Base-by-base conservation (phyloP, 257 asterid genomes). In the Cinchona pubescens region DNA sequence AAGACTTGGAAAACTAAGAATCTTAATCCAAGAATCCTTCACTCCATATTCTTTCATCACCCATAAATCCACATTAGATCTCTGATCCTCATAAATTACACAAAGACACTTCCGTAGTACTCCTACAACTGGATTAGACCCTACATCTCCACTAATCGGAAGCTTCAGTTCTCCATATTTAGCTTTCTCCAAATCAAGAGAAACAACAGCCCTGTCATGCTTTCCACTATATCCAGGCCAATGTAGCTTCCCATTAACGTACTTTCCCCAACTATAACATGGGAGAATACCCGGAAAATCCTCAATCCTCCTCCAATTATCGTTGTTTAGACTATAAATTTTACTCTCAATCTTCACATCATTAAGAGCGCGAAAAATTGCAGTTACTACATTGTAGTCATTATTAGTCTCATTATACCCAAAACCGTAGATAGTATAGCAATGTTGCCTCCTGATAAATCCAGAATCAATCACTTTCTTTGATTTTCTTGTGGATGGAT, bases 381-480 rank as follows among this genome's bases (percentile, higher is more conserved):
- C 82, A n/a, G n/a, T n/a, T 5, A 89, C 79, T 68, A 89, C 85
- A 72, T 87, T 86, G 51, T 87, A 89, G 75, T 87, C 88, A 63
- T 75, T 89, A 19, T 35, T 65, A 1, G 58, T 27, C 78, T 75
- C 88, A 37, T 81, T 49, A 30, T 42, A 86, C 34, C 92, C 90
- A 72, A 86, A 84, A 0, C 88, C 92, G 74, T 73, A 85, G 2
- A 65, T 14, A 60, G 73, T 53, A 51, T 74, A 81, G 37, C 63
- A 79, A 0, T 34, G n/a, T 18, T 37, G 70, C 30, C 21, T 19
- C 16, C 38, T 35, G 13, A 37, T 42, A 14, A 82, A 68, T 4
- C 46, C 59, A 10, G 37, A 76, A 34, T 61, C 38, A 2, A 86
- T 88, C 74, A 84, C 38, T 56, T 72, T 73, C 51, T 62, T 79